A percentile compares a stretch with the other conserved stretches of the same genome.
These are phyloP conservation scores for Saccharomycopsis hybrid DNA, from an alignment of 1,139 yeast species.

Conservation along the genomic window DNA sequence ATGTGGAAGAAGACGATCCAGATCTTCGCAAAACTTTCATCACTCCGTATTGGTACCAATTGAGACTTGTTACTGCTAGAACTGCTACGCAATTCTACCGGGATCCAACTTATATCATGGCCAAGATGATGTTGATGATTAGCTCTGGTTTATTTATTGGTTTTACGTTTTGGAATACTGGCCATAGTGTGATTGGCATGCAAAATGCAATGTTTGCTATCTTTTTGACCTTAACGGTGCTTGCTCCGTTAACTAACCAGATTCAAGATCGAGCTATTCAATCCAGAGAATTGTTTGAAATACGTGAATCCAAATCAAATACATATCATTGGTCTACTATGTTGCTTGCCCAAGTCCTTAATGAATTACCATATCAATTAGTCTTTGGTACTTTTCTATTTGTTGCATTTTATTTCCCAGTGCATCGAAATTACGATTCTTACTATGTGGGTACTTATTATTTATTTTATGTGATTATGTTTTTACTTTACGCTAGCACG, in stretches of 20 bases:
- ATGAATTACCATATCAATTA: constrained; percentile 52
- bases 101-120: constrained; percentile 34
- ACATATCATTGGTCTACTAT: constrained; percentile 61
- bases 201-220: constrained; percentile 46
- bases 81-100: constrained; percentile 35
- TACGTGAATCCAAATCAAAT: constrained; percentile 59
- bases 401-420: constrained; percentile 52
- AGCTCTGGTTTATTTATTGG: constrained; percentile 47
- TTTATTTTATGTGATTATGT: constrained; percentile 46
- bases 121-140: constrained; percentile 32
- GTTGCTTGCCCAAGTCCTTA: constrained; percentile 43
- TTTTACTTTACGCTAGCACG: constrained; percentile 50
- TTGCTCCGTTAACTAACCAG: constrained; percentile 49
- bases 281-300: constrained; percentile 52
- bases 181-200: constrained; percentile 42
- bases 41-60: constrained; percentile 31
- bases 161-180: constrained; percentile 47
- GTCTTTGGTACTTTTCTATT: constrained; percentile 47
- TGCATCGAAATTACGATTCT: constrained; percentile 41
- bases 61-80: constrained; percentile 28
- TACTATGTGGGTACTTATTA: constrained; percentile 50
- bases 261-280: constrained; percentile 49
- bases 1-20: constrained; percentile 32
- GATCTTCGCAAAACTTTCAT: constrained; percentile 28
- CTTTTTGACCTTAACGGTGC: constrained; percentile 40